phyloP scores from a whole-genome alignment of 2,329 filamentous ascomycete genomes.

The Nectriaceae sp. region DNA sequence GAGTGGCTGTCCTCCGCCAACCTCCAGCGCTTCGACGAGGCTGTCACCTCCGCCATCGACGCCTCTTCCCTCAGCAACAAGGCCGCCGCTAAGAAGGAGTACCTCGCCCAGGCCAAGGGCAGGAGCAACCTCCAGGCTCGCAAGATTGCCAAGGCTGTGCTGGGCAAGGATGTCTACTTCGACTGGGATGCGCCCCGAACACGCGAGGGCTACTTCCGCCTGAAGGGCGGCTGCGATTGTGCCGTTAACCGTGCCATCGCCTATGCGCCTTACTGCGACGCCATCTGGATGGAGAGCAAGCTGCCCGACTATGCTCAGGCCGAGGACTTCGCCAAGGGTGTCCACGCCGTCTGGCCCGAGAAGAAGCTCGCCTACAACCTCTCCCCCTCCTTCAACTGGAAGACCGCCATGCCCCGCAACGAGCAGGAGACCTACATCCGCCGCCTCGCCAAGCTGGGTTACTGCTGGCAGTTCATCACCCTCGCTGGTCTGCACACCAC shows the following conservation, averaged over 20 bases:
- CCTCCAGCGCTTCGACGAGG: slow-evolving; percentile 88
- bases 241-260: slow-evolving; percentile 88
- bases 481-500: slow-evolving; percentile 95
- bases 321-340: slow-evolving; percentile 87
- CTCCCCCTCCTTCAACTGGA: slow-evolving; percentile 99
- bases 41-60: slow-evolving; percentile 81
- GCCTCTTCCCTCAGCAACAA: slow-evolving; percentile 67
- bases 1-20: slow-evolving; percentile 77
- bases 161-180: slow-evolving; percentile 83
- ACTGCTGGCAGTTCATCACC: slow-evolving; percentile 99
- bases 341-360: slow-evolving; percentile 93
- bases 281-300: slow-evolving; percentile 99
- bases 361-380: slow-evolving; percentile 99
- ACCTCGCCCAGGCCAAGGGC: slow-evolving; percentile 68
- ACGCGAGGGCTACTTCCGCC: slow-evolving; percentile 91
- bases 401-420: slow-evolving; percentile 85
- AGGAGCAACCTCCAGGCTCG: slow-evolving; percentile 85
- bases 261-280: slow-evolving; percentile 89
- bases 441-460: slow-evolving; percentile 82
- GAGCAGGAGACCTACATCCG: slow-evolving; percentile 98
- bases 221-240: slow-evolving; percentile 88
- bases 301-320: slow-evolving; percentile 90
- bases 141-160: slow-evolving; percentile 73
- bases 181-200: slow-evolving; percentile 95
- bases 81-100: slow-evolving; percentile 65